These are phyloP conservation scores for Acer negundo DNA, from an alignment of 345 rosid species.

Conservation along the genomic window DNA sequence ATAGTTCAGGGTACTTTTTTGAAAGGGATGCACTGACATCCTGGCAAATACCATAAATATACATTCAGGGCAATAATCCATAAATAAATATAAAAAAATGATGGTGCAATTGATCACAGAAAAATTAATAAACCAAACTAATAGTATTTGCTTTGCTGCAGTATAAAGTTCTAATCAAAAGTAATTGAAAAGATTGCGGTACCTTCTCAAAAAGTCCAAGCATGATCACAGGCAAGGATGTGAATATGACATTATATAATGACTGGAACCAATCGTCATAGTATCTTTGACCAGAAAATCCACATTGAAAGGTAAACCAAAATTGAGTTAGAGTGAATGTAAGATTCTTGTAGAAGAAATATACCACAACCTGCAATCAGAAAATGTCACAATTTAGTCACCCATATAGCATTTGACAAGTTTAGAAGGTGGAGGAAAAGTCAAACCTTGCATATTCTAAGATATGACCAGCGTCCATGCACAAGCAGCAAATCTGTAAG, in stretches of 20 bases:
- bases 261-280: constrained; percentile 99
- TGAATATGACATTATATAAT: constrained; percentile 83
- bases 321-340: constrained; percentile 97
- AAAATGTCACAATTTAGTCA: constrained; percentile 15
- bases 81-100: background rate
- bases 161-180: constrained; percentile 4
- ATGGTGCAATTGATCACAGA: background rate
- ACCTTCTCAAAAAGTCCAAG: constrained; percentile 99
- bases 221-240: constrained; percentile 88
- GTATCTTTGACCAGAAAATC: constrained; percentile 99
- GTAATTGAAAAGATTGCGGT: constrained; percentile 19
- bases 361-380: constrained; percentile 85
- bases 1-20: constrained; percentile 92
- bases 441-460: constrained; percentile 95
- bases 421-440: constrained; percentile 9
- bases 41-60: constrained; percentile 37
- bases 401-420: constrained; percentile 23
- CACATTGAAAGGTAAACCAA: constrained; percentile 99
- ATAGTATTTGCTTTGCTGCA: background rate
- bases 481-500: constrained; percentile 96
- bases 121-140: background rate
- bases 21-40: constrained; percentile 96
- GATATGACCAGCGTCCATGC: constrained; percentile 99
- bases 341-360: constrained; percentile 99
- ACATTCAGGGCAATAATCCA: constrained; percentile 7